A percentile compares a stretch with the other conserved stretches of the same genome.
Evolutionary conservation across 176 grass and related monocot genomes (phyloP).

Genomic region (Rhynchospora tenuis): DNA sequence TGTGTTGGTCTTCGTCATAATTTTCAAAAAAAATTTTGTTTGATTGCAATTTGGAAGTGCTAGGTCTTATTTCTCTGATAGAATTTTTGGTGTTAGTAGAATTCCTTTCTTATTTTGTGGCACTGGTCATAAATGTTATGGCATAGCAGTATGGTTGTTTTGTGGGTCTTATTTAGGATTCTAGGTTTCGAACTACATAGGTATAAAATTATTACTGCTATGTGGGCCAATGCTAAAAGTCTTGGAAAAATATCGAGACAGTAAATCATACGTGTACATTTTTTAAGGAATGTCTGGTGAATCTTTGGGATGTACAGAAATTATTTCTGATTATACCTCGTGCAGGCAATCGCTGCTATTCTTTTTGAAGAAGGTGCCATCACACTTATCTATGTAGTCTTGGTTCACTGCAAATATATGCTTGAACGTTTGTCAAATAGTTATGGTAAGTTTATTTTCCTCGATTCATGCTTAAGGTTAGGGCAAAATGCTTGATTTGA

Average conservation of each 20-base stretch:
- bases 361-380: conserved; percentile 98
- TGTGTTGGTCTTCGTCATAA: neutral
- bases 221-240: too few relatives aligned
- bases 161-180: neutral
- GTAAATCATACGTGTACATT: neutral
- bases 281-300: conserved; percentile 21
- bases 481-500: neutral
- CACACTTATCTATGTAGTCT: conserved; percentile 81
- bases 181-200: neutral
- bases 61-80: neutral
- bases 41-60: neutral
- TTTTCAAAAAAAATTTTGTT: neutral
- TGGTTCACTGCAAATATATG: conserved; percentile 94
- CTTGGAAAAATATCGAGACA: too few relatives aligned
- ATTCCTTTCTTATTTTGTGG: neutral
- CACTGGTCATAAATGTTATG: neutral
- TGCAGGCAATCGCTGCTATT: conserved; percentile 68
- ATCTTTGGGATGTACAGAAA: neutral
- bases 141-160: neutral
- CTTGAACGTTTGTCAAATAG: conserved; percentile 90
- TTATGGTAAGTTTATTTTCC: conserved; percentile 50
- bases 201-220: too few relatives aligned
- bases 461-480: conserved; percentile 5
- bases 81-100: neutral
- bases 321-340: conserved; percentile 11